Evolutionary conservation across 148 eudicot genomes (phyloP).

Genomic region (Rheum nobile): DNA sequence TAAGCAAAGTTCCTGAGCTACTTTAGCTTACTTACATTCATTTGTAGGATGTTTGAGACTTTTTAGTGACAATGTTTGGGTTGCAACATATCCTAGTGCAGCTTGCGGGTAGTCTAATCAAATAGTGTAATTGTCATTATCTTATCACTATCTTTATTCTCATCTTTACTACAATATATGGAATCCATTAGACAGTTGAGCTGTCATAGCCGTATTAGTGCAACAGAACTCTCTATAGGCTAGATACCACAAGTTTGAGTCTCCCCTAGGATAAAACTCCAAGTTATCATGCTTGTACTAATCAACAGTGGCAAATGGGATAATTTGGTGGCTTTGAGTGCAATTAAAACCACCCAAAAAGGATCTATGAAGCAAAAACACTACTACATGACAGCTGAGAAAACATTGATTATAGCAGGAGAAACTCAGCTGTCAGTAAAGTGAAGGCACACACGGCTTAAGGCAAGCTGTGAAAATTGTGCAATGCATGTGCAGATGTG

Average conservation of each 20-base stretch:
- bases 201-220: neutral
- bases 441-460: too few species aligned
- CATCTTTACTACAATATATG: neutral
- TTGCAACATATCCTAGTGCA: neutral
- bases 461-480: neutral
- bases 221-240: neutral
- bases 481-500: constrained; percentile 1
- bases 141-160: neutral
- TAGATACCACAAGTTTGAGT: neutral
- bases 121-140: neutral
- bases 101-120: neutral
- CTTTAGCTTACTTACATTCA: neutral
- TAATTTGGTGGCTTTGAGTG: neutral
- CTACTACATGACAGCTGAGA: neutral
- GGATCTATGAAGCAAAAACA: neutral
- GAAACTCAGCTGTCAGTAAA: too few species aligned
- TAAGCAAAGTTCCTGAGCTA: too few species aligned
- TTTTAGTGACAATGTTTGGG: neutral
- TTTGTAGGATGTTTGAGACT: neutral
- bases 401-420: neutral
- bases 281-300: neutral
- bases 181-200: neutral
- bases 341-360: neutral
- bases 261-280: neutral
- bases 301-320: neutral